Conservation (phyloP, 768 basidiomycete genomes). For the Suillus americanus region DNA sequence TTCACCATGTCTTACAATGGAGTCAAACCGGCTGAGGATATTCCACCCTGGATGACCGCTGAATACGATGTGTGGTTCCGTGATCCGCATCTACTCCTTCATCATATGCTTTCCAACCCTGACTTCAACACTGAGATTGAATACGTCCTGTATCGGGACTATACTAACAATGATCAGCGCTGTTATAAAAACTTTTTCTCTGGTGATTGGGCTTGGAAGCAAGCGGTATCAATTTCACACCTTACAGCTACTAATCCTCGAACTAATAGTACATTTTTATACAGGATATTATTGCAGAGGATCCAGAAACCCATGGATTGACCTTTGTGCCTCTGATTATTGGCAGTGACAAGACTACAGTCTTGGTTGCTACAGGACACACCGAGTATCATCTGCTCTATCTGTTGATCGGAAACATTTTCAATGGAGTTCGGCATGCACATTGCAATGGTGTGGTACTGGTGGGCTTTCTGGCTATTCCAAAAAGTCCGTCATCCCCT, state of each 20-base stretch:
- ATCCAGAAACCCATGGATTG: constrained; percentile 26
- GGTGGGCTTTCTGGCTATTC: constrained; percentile 26
- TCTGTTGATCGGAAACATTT: constrained; percentile 17
- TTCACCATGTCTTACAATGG: constrained; percentile 20
- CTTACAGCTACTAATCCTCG: too few species aligned
- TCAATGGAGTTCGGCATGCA: constrained; percentile 20
- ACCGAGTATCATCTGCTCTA: constrained; percentile 29
- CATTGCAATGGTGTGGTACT: constrained; percentile 18
- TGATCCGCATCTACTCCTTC: constrained; percentile 15
- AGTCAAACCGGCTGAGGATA: constrained; percentile 9
- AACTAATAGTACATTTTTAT: not conserved
- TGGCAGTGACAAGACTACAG: constrained; percentile 43
- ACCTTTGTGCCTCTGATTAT: constrained; percentile 33
- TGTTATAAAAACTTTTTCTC: constrained; percentile 23
- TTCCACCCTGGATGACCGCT: constrained; percentile 26
- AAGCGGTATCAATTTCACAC: constrained; percentile 26
- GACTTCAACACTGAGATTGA: constrained; percentile 22
- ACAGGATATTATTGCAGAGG: constrained; percentile 25
- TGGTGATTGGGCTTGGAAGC: constrained; percentile 30
- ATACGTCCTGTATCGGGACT: constrained; percentile 16
- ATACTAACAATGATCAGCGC: constrained; percentile 6
- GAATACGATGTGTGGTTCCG: constrained; percentile 30
- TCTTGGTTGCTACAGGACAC: constrained; percentile 31
- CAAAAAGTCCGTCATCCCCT: not conserved
- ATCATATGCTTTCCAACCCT: constrained; percentile 22